Evolutionary conservation across 805 yeast genomes (phyloP).

Genomic region (Metschnikowia kunwiensis): DNA sequence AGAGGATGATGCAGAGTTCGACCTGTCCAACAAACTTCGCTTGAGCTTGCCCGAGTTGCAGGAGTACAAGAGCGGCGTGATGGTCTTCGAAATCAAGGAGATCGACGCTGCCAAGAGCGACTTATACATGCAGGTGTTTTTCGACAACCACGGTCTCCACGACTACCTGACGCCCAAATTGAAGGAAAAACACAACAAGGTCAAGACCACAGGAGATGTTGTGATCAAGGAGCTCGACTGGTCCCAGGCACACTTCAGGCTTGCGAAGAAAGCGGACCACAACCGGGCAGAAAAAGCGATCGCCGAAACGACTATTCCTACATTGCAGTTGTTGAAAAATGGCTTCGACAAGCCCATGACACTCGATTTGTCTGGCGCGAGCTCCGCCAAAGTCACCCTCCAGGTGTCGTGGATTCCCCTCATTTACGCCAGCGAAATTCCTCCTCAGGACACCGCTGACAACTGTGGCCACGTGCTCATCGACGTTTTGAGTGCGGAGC

Average conservation of each 20-base stretch:
- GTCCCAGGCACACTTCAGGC: constrained; percentile 62
- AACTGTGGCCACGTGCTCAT: constrained; percentile 71
- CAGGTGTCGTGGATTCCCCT: constrained; percentile 81
- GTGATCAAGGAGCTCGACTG: constrained; percentile 72
- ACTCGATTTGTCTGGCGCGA: constrained; percentile 52
- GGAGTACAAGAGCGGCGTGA: constrained; percentile 68
- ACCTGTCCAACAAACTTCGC: constrained; percentile 34
- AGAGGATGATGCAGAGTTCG: constrained; percentile 26
- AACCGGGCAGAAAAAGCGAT: constrained; percentile 56
- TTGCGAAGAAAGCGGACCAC: constrained; percentile 51
- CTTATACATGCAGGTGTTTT: constrained; percentile 67
- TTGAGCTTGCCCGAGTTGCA: constrained; percentile 58
- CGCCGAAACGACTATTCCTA: constrained; percentile 64
- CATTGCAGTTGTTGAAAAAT: constrained; percentile 59
- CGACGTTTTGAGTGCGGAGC: constrained; percentile 59
- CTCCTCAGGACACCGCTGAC: constrained; percentile 69
- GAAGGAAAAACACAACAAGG: constrained; percentile 35
- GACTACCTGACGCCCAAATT: constrained; percentile 57
- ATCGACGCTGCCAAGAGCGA: constrained; percentile 55
- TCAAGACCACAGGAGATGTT: constrained; percentile 63
- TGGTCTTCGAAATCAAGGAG: constrained; percentile 62
- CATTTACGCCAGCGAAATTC: constrained; percentile 50
- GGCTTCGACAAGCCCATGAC: constrained; percentile 62
- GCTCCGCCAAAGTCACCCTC: constrained; percentile 51
- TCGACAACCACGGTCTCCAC: constrained; percentile 71